Base-by-base conservation (phyloP, 164 flowering plant species). In the Akebia trifoliata region DNA sequence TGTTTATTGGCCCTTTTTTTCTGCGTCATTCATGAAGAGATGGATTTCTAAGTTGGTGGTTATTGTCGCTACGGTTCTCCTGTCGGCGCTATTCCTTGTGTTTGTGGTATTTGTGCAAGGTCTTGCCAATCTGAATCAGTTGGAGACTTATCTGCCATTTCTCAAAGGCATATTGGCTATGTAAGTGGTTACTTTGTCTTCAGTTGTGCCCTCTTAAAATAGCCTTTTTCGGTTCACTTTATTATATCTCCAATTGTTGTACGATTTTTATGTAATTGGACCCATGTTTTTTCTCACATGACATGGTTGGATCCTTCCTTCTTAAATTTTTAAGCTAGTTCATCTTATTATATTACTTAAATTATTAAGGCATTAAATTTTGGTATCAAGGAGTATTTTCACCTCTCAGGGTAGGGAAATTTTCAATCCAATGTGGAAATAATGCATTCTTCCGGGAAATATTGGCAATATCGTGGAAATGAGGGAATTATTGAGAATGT, bases 1-100 rank as follows among this genome's bases (percentile, higher is more conserved):
- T 74, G 92, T 93, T 48, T 79, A 81, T 62, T 90, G 98, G 97
- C 94, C 98, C 43, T 87, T 85, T 74, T 84, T 93, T 65, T 90
- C 91, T 51, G 49, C 90, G 21, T 76, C 90, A 1, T 93, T 87
- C 51, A 28, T 81, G 46, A 65, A 47, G 54, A 75, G 79, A 64
- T 93, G 99, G 99, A 66, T 93, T 25, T 78, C 75, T 57, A 84
- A 74, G 72, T 56, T 84, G 59, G 78, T 77, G 43, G 89, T 87
- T 36, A 21, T 86, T 31, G 69, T 84, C 36, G 81, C 82, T 6
- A 70, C 73, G 44, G 62, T 71, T 57, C 52, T 76, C 49, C 78
- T 93, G 12, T 90, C 92, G 4, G 50, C 85, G 52, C 48, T 90
- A 54, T 93, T 90, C 76, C 83, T 93, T 54, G 61, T 87, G 37